phyloP scores from a whole-genome alignment of 202 grass and related monocot genomes.

The Cymbopogon flexuosus region DNA sequence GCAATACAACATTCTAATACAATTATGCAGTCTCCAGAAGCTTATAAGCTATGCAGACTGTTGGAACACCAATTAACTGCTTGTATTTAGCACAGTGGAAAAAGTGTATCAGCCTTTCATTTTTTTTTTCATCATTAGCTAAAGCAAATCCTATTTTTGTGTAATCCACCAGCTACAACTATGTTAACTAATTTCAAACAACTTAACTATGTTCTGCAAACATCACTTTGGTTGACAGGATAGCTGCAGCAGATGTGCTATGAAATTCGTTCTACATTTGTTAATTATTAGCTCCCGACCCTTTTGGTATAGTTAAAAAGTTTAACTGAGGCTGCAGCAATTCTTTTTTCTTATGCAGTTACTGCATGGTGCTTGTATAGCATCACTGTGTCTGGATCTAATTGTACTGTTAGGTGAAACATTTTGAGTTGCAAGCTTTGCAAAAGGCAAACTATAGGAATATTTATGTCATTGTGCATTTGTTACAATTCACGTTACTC shows the following conservation, averaged over 20 bases:
- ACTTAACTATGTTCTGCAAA: background rate
- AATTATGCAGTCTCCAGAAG: background rate
- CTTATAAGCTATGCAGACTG: background rate
- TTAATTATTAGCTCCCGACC: background rate
- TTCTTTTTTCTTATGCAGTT: background rate
- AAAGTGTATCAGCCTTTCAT: background rate
- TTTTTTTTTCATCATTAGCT: background rate
- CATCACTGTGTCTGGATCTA: background rate
- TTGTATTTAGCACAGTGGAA: background rate
- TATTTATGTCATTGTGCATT: background rate
- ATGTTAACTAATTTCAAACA: background rate
- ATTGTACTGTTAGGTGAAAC: background rate
- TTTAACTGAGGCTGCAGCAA: background rate
- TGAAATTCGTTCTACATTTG: background rate
- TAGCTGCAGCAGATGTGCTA: background rate
- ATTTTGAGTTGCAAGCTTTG: background rate
- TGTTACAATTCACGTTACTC: background rate
- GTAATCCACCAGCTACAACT: background rate
- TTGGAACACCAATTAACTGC: background rate
- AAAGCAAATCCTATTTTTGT: background rate
- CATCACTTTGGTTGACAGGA: background rate
- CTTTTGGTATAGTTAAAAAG: background rate
- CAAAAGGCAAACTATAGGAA: background rate
- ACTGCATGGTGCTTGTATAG: background rate
- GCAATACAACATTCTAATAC: background rate